Conservation (phyloP, 352 stramenopile species). For the Globisporangium parvum region DNA sequence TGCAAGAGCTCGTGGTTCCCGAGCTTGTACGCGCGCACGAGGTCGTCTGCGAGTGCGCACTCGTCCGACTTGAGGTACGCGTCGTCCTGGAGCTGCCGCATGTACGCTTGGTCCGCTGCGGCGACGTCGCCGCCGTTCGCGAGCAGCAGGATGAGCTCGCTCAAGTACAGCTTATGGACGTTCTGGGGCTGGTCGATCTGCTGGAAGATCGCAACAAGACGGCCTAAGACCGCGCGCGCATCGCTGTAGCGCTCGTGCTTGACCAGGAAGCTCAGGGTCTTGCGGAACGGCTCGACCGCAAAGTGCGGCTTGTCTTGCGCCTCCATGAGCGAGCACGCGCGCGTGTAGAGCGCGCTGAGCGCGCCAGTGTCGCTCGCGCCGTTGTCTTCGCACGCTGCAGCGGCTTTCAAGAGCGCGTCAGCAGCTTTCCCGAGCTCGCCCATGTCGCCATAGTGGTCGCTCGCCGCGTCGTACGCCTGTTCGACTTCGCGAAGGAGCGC, state of each 20-base stretch:
- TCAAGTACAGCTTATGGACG: conserved; percentile 71
- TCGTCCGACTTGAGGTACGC: conserved; percentile 68
- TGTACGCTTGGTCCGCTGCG: conserved; percentile 73
- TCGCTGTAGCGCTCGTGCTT: conserved; percentile 49
- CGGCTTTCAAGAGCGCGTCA: conserved; percentile 66
- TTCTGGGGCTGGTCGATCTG: conserved; percentile 64
- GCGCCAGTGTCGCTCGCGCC: conserved; percentile 27
- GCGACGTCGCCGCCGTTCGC: conserved; percentile 46
- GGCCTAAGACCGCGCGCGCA: conserved; percentile 35
- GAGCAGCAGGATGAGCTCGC: conserved; percentile 57
- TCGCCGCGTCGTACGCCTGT: conserved; percentile 55
- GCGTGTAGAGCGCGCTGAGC: conserved; percentile 52
- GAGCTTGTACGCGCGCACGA: conserved; percentile 73
- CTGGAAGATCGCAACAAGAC: conserved; percentile 46
- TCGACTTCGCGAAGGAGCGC: conserved; percentile 42
- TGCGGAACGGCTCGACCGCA: conserved; percentile 72
- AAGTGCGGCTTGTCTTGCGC: conserved; percentile 81
- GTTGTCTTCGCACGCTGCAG: conserved; percentile 37
- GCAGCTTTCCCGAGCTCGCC: conserved; percentile 79
- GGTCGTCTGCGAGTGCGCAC: conserved; percentile 65
- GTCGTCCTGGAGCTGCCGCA: conserved; percentile 72
- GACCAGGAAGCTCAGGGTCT: conserved; percentile 68
- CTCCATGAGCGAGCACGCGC: conserved; percentile 68
- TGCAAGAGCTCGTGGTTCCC: conserved; percentile 73
- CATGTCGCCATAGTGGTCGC: conserved; percentile 72